Base-by-base conservation (phyloP, 2,329 filamentous ascomycete genomes). In the Tolypocladium ovalisporum region DNA sequence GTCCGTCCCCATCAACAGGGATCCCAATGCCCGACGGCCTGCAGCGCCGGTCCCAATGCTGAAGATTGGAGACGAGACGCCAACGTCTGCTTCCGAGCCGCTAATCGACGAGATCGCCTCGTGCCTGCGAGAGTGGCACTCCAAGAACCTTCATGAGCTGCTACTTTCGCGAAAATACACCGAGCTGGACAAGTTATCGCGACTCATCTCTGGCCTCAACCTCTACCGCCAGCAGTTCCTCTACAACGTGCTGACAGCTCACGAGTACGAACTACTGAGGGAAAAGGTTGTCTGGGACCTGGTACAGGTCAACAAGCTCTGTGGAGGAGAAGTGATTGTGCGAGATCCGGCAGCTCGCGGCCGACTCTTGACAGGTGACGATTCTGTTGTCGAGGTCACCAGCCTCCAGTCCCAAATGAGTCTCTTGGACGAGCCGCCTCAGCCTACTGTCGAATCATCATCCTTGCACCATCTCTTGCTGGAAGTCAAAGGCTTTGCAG, bases 21-120 rank as follows among this genome's bases (percentile, higher is more conserved):
- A 91, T 64, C 85, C 86, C 1, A 79, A 83, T 67, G 82, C 78
- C 29, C 85, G 86, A 13, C 90, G 90, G 65, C 94, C 93, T 35
- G 84, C 90, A 13, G 95, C 95, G 13, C 94, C 94, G 0, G 92
- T 99, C 10, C 94, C 94, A 5, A 94, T 97, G 88, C 80, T 99
- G 56, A 96, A 97, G 72, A 93, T 99, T 69, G 94, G 94, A 58
- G 94, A 99, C 68, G 94, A 99, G 75, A 96, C 91, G 2, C 90
- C 92, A 1, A 96, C 90, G 0, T 97, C 91, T 7, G 79, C 83
- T 19, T 86, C 89, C 10, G 95, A 99, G 70, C 94, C 94, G 2
- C 74, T 99, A 60, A 92, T 99, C 29, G 94, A 99, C 72, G 94
- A 99, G 71, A 97, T 99, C 65, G 92, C 94, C 17, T 97, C 92